Evolutionary conservation across 768 basidiomycete species (phyloP).

Genomic region (Sporobolomyces roseus): DNA sequence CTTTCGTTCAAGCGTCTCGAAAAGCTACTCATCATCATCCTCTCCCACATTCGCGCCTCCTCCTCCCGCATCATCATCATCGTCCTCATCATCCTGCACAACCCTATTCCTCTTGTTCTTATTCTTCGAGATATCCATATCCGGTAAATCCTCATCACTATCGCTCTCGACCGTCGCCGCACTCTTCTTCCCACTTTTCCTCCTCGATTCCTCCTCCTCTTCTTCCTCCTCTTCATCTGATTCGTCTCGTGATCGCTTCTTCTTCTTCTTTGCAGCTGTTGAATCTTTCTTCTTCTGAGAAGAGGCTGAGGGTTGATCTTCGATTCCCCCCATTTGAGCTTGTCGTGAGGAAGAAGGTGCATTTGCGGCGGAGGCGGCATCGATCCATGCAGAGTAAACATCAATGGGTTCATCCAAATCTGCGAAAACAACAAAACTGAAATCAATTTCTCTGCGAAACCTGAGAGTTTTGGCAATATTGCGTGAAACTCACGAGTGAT

Average conservation of each 20-base stretch:
- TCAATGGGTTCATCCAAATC: conserved; percentile 43
- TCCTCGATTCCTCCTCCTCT: conserved; percentile 7
- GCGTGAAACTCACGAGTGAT: conserved; percentile 10
- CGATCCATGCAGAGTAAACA: conserved; percentile 44
- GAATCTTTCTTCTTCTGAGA: not conserved
- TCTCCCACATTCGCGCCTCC: too few relatives aligned
- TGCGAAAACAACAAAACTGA: not conserved
- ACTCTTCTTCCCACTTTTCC: conserved; percentile 6
- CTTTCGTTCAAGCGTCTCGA: too few relatives aligned
- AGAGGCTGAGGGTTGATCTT: not conserved
- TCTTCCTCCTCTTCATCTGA: not conserved
- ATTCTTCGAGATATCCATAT: conserved; percentile 1
- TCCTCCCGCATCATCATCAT: too few relatives aligned
- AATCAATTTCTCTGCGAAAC: too few relatives aligned
- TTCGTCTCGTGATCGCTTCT: not conserved
- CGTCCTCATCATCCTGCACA: conserved; percentile 8
- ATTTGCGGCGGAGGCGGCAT: conserved; percentile 31
- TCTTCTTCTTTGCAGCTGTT: not conserved
- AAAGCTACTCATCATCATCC: conserved; percentile 1
- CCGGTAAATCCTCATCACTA: conserved; percentile 22
- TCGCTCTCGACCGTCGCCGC: too few relatives aligned
- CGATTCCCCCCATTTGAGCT: not conserved
- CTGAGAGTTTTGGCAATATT: too few relatives aligned
- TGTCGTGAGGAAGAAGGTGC: not conserved
- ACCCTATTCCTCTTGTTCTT: not conserved